These are phyloP conservation scores for Leccinum imitatum DNA, from an alignment of 768 basidiomycete genomes.

Conservation along the genomic window DNA sequence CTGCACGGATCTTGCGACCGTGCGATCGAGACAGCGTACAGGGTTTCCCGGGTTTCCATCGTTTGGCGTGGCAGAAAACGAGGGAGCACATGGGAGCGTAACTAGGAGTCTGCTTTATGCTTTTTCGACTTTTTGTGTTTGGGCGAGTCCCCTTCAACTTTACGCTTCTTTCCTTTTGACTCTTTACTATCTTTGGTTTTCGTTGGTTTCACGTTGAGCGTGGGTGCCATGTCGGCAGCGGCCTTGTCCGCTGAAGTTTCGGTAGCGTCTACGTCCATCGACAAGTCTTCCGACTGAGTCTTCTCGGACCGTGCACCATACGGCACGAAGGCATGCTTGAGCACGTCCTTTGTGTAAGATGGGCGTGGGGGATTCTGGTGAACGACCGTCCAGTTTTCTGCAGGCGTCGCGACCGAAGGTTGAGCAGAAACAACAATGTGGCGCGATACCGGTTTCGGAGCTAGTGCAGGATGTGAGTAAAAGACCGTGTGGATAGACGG, in stretches of 20 bases:
- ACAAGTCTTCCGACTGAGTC: slow-evolving; percentile 2
- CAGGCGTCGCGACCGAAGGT: slow-evolving; percentile 31
- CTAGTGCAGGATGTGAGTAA: slow-evolving; percentile 41
- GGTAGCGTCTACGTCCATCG: slow-evolving; percentile 26
- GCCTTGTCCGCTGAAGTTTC: slow-evolving; percentile 25
- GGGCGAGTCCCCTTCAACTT: slow-evolving; percentile 44
- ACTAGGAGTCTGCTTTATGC: slow-evolving; percentile 32
- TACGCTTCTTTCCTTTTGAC: slow-evolving; percentile 43
- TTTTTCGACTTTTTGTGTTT: slow-evolving; percentile 56
- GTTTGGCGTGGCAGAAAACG: not conserved
- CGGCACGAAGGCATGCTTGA: slow-evolving; percentile 65
- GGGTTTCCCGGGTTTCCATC: not conserved
- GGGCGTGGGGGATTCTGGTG: slow-evolving; percentile 56
- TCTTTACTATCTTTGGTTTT: slow-evolving; percentile 28
- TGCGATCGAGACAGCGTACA: not conserved
- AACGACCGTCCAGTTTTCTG: slow-evolving; percentile 16
- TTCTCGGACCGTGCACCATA: slow-evolving; percentile 46
- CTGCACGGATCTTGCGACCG: not conserved
- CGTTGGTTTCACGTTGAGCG: not conserved
- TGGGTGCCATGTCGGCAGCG: slow-evolving; percentile 2
- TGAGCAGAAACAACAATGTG: slow-evolving; percentile 60
- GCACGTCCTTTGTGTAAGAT: slow-evolving; percentile 55
- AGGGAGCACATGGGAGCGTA: not conserved
- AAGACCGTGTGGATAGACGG: slow-evolving; percentile 12
- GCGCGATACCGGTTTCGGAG: slow-evolving; percentile 56